These are phyloP conservation scores for Triangularia verruculosa DNA, from an alignment of 2,329 filamentous ascomycete species.

Conservation along the genomic window DNA sequence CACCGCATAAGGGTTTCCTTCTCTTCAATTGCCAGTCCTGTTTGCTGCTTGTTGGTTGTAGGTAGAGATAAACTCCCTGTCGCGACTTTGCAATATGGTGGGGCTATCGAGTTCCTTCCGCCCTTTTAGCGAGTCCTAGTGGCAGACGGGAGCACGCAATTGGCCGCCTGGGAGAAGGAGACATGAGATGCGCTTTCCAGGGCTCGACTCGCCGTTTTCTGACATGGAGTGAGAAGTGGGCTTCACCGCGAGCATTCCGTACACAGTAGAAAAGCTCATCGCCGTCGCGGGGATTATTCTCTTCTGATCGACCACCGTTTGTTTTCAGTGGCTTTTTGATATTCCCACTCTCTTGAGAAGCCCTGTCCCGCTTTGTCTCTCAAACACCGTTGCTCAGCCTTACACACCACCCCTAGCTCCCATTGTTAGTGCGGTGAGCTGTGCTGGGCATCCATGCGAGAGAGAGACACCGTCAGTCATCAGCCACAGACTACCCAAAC, in stretches of 20 bases:
- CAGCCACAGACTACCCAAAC: slow-evolving; percentile 24
- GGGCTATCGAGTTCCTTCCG: slow-evolving; percentile 2
- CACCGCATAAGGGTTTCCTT: neutral
- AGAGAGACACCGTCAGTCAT: slow-evolving; percentile 9
- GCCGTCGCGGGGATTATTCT: neutral
- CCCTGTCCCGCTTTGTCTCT: neutral
- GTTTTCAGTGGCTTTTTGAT: neutral
- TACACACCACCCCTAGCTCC: slow-evolving; percentile 16
- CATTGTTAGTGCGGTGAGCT: slow-evolving; percentile 24
- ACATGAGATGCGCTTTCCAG: neutral
- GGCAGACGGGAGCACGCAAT: slow-evolving; percentile 1
- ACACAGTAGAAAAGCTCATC: neutral
- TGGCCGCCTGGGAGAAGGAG: slow-evolving; percentile 2
- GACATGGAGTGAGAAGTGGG: neutral
- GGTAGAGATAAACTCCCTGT: neutral
- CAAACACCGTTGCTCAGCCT: slow-evolving; percentile 18
- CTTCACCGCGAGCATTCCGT: neutral
- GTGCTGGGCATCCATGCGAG: slow-evolving; percentile 22
- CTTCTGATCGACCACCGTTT: neutral
- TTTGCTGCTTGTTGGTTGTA: neutral
- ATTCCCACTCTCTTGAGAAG: neutral
- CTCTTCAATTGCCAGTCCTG: neutral
- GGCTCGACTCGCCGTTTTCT: neutral
- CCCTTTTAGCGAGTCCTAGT: neutral
- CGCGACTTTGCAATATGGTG: neutral